Base-by-base conservation (phyloP, 2,329 filamentous ascomycete genomes). In the Dendryphion nanum region DNA sequence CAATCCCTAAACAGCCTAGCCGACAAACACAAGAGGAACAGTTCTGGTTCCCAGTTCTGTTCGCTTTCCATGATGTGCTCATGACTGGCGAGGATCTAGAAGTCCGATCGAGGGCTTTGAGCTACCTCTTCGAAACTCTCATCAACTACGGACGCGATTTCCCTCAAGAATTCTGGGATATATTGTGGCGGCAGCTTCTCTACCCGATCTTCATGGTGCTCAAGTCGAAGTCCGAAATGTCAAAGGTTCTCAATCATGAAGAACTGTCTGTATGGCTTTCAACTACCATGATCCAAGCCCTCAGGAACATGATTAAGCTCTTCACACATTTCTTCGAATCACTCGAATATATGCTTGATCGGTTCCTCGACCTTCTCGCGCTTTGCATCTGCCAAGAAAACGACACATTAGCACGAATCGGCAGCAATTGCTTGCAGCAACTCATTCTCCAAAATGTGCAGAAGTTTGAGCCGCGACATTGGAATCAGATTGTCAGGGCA, bases 81-180 rank as follows among this genome's bases (percentile, higher is more conserved):
- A 99, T 99, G 93, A 98, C 93, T 2, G 93, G 94, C 2, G 94
- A 98, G 66, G 93, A 99, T 62, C 77, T 99, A 14, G 93, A 99
- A 68, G 93, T 97, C 28, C 85, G 93, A 41, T 96, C 79, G 45
- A 69, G 79, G 53, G 93, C 94, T 2, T 75, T 98, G 28, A 95
- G 90, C 53, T 98, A 97, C 66, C 89, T 98, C 45, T 99, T 99
- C 55, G 91, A 97, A 42, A 89, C 89, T 0, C 75, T 99, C 5
- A 83, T 95, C 41, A 82, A 81, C 46, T 93, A 97, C 53, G 93
- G 94, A 23, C 86, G 88, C 14, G 86, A 89, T 51, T 99, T 96
- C 56, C 89, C 91, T 3, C 75, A 83, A 1, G 89, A 95, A 37
- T 99, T 99, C 63, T 99, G 93, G 93, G 93, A 99, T 64, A 95